Percentiles rank a stretch among this genome's conserved stretches.
Evolutionary conservation across 345 rosid genomes (phyloP).

Genomic region (Anastatica hierochuntica): DNA sequence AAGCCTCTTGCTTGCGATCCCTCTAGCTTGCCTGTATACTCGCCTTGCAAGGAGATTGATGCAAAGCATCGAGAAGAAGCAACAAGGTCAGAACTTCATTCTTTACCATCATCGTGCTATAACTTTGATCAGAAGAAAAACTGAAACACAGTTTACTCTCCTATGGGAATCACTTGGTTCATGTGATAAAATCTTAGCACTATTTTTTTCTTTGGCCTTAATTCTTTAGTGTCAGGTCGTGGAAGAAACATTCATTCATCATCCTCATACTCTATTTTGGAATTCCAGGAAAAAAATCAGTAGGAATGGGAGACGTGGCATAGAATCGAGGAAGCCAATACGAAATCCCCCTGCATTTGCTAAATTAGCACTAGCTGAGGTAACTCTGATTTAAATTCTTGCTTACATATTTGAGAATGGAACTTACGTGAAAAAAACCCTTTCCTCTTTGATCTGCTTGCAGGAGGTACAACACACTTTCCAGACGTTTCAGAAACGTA

Average conservation of each 20-base stretch:
- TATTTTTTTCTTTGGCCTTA: no score
- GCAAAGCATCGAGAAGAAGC: constrained; percentile 77
- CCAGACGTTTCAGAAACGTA: constrained; percentile 26
- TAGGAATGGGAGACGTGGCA: constrained; percentile 52
- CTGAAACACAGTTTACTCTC: no score
- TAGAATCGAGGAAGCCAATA: constrained; percentile 58
- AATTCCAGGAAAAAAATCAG: constrained; percentile 60
- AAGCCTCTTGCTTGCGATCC: constrained; percentile 91
- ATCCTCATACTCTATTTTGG: neutral
- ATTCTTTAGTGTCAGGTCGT: no score
- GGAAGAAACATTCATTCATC: constrained; percentile 6
- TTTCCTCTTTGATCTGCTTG: constrained; percentile 9
- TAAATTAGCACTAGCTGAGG: neutral
- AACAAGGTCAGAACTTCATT: constrained; percentile 42
- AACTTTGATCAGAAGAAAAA: constrained; percentile 1
- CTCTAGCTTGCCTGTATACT: constrained; percentile 77
- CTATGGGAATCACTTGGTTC: neutral
- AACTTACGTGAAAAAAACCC: neutral
- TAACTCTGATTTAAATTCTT: constrained; percentile 8
- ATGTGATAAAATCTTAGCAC: no score
- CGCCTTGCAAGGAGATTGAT: constrained; percentile 94
- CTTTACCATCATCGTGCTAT: neutral
- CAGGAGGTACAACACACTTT: constrained; percentile 41
- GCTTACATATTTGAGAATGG: neutral
- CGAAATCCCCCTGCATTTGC: neutral